A percentile compares a stretch with the other conserved stretches of the same genome.
Conservation (phyloP, 306 rosid species). For the Citrullus mucosospermus region DNA sequence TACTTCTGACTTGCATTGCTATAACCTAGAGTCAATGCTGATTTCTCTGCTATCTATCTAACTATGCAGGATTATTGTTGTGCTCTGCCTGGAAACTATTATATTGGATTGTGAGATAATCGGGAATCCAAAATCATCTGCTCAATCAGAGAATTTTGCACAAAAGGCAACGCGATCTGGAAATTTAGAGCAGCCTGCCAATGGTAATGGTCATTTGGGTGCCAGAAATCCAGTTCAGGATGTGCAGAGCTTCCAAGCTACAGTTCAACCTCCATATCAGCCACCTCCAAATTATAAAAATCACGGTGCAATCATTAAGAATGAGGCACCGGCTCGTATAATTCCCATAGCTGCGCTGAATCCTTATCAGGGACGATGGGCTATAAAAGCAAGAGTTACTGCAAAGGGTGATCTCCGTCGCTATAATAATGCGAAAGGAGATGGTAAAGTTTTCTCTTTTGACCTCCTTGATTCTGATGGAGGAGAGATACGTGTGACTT, state of each 20-base stretch:
- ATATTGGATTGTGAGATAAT: conserved; percentile 55
- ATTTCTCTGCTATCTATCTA: background rate
- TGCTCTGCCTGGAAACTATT: conserved; percentile 78
- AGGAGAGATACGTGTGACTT: conserved; percentile 88
- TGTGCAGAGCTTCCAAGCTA: conserved; percentile 49
- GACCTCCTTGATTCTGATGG: conserved; percentile 97
- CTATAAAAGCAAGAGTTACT: conserved; percentile 92
- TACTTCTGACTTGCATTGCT: background rate
- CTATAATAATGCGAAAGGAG: conserved; percentile 93
- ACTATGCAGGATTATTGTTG: conserved; percentile 57
- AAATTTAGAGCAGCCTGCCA: conserved; percentile 22
- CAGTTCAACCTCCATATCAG: conserved; percentile 72
- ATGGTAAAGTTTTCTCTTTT: conserved; percentile 90
- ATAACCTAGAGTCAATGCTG: background rate
- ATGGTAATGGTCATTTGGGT: conserved; percentile 19
- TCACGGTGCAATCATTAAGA: conserved; percentile 68
- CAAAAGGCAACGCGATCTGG: conserved; percentile 18
- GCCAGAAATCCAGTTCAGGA: conserved; percentile 20
- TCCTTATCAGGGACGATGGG: conserved; percentile 98
- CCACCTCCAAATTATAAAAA: conserved; percentile 74
- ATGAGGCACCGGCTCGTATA: conserved; percentile 85
- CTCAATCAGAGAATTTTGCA: conserved; percentile 31
- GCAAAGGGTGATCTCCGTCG: conserved; percentile 95
- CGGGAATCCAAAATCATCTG: conserved; percentile 52
- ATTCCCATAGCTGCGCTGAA: conserved; percentile 83